Base-by-base conservation (phyloP, 306 rosid species). In the Castanea sativa region DNA sequence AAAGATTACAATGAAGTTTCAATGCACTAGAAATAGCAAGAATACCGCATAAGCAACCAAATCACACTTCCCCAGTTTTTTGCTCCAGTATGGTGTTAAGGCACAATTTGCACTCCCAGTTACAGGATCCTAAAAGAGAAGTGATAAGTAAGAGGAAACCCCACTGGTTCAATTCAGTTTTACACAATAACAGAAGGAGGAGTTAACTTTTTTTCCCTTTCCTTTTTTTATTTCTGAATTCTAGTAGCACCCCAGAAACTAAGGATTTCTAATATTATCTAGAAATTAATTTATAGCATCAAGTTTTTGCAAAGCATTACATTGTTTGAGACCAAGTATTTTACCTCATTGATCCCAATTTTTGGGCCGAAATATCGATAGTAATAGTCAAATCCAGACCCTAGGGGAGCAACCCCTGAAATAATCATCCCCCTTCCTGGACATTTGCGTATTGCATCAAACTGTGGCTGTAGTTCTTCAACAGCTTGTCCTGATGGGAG, bases 21-120 rank as follows among this genome's bases (percentile, higher is more conserved):
- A 2, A 15, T 65, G 63, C 30, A 13, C 12, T 18, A 51, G 76
- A 60, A 45, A 27, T 23, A 53, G 19, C 71, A 68, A 81, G 69
- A 74, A 69, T 84, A 90, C 94, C 92, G 79, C 84, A 69, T 88
- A 91, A 11, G 94, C 96, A 68, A 79, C 80, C 25, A 93, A 75
- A 86, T 93, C 87, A 76, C 75, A 80, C 85, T 93, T 93, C 19
- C 92, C 93, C 74, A 91, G 75, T 76, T 88, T 86, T 76, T 88
- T 85, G 88, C 91, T 83, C 94, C 96, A 93, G 69, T 89, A 88
- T 15, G 77, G 60, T 77, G 97, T 90, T 75, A 93, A 85, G 68
- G 81, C 86, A 83, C 97, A 91, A 73, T 91, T 93, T 69, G 91
- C 94, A 79, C 87, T 89, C 76, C 94, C 94, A 75, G 84, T 71